Evolutionary conservation across 208 protist genomes (phyloP).

Genomic region (Leishmania martiniquensis): DNA sequence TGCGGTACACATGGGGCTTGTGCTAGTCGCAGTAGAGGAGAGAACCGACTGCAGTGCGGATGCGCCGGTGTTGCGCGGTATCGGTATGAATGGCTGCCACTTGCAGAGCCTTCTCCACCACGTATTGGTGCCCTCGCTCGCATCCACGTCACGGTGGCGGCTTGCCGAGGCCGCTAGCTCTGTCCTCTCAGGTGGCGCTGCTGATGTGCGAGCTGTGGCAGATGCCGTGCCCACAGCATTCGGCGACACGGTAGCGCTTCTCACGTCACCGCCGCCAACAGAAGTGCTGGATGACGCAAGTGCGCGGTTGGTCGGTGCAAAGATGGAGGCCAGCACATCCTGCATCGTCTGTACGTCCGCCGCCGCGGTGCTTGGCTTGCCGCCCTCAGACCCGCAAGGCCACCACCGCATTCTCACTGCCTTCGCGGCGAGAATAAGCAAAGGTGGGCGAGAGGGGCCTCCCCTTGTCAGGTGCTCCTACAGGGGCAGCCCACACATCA

Average conservation of each 20-base stretch:
- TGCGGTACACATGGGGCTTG: background rate
- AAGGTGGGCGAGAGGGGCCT: background rate
- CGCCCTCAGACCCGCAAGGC: conserved; percentile 1
- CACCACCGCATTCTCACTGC: conserved; percentile 14
- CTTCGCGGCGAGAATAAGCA: background rate
- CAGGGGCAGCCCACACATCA: background rate
- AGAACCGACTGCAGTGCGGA: background rate
- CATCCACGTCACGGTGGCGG: background rate
- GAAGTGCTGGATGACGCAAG: background rate
- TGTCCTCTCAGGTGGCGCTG: background rate
- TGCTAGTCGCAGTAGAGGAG: background rate
- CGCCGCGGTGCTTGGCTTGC: background rate
- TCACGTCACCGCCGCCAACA: conserved; percentile 3
- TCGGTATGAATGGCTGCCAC: background rate
- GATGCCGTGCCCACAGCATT: background rate
- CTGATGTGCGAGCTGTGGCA: background rate
- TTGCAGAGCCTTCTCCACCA: conserved; percentile 1
- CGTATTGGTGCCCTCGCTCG: background rate
- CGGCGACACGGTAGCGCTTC: background rate
- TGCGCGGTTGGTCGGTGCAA: conserved; percentile 14
- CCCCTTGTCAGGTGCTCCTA: background rate
- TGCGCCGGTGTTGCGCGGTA: background rate
- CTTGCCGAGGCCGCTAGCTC: background rate
- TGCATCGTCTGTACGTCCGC: conserved; percentile 10
- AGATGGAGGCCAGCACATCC: conserved; percentile 20